Conservation (phyloP, 2,329 filamentous ascomycete species). For the Coniosporium tulheliwenetii region DNA sequence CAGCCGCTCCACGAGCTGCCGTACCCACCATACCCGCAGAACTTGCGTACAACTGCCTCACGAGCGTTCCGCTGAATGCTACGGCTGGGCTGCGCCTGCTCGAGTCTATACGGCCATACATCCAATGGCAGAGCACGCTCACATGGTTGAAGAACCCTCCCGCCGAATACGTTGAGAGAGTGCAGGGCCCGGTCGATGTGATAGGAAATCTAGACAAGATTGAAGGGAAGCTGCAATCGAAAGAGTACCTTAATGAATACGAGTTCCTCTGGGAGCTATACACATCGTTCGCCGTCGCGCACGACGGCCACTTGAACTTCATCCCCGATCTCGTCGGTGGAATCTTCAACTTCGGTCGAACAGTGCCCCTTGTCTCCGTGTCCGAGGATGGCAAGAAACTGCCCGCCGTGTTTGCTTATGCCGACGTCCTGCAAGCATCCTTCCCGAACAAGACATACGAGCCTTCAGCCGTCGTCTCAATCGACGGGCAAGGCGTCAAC, state of each 20-base stretch:
- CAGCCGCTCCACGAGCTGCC: no score
- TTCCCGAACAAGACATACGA: slow-evolving; percentile 23
- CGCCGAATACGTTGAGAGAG: slow-evolving; percentile 27
- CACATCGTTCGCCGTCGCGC: slow-evolving; percentile 34
- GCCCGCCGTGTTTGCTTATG: slow-evolving; percentile 40
- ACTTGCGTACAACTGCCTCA: no score
- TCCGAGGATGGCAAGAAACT: slow-evolving; percentile 42
- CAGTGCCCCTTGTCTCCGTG: slow-evolving; percentile 40
- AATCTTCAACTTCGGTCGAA: slow-evolving; percentile 34
- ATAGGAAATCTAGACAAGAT: slow-evolving; percentile 22
- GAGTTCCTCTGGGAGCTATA: slow-evolving; percentile 36
- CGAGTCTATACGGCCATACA: slow-evolving; percentile 27
- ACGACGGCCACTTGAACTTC: slow-evolving; percentile 50
- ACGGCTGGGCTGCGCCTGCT: slow-evolving; percentile 10
- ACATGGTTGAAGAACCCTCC: slow-evolving; percentile 29
- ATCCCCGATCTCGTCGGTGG: slow-evolving; percentile 36
- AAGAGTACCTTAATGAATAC: slow-evolving; percentile 24
- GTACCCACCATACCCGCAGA: no score
- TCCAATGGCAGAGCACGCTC: slow-evolving; percentile 30
- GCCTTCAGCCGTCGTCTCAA: slow-evolving; percentile 35
- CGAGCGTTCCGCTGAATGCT: no score
- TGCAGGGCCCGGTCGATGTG: slow-evolving; percentile 27
- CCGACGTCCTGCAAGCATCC: slow-evolving; percentile 27
- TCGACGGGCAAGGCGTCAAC: slow-evolving; percentile 40
- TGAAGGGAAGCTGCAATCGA: slow-evolving; percentile 19